These are phyloP conservation scores for Penicillium lividum DNA, from an alignment of 495 filamentous ascomycete genomes.

Conservation along the genomic window DNA sequence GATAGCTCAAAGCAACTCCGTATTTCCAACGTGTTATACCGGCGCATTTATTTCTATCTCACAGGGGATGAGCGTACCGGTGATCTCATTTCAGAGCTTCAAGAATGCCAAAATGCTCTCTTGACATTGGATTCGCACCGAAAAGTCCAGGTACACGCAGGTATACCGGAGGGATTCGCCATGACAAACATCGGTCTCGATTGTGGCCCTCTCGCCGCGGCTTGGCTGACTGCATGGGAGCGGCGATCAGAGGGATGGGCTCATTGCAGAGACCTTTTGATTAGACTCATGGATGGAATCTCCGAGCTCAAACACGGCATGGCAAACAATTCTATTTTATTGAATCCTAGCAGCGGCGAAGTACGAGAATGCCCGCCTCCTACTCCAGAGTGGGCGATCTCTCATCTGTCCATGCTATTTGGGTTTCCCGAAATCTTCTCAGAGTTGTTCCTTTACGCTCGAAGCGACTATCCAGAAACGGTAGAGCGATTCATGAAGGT, in stretches of 20 bases:
- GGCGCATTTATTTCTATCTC: constrained; percentile 49
- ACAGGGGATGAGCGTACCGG: constrained; percentile 48
- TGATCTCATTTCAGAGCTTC: constrained; percentile 42
- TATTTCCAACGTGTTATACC: constrained; percentile 47
- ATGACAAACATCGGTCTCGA: constrained; percentile 46
- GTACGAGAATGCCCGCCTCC: constrained; percentile 23
- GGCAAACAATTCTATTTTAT: constrained; percentile 22
- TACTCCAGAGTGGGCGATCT: constrained; percentile 24
- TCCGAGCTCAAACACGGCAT: constrained; percentile 22
- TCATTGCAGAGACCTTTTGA: constrained; percentile 12
- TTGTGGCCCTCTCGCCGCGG: constrained; percentile 42
- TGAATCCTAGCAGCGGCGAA: constrained; percentile 23
- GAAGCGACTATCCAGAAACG: constrained; percentile 3
- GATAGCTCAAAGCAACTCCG: constrained; percentile 54
- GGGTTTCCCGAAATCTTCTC: constrained; percentile 24
- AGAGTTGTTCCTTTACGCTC: constrained; percentile 20
- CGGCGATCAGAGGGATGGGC: constrained; percentile 26
- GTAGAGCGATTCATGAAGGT: constrained; percentile 14
- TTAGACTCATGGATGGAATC: constrained; percentile 22
- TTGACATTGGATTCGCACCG: constrained; percentile 45
- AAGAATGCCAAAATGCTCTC: constrained; percentile 32
- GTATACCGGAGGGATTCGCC: constrained; percentile 35
- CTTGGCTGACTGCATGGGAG: constrained; percentile 49
- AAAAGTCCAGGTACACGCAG: constrained; percentile 44
- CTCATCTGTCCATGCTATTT: constrained; percentile 29